Conservation (phyloP, 257 asterid species). For the Solanum infundibuliforme region DNA sequence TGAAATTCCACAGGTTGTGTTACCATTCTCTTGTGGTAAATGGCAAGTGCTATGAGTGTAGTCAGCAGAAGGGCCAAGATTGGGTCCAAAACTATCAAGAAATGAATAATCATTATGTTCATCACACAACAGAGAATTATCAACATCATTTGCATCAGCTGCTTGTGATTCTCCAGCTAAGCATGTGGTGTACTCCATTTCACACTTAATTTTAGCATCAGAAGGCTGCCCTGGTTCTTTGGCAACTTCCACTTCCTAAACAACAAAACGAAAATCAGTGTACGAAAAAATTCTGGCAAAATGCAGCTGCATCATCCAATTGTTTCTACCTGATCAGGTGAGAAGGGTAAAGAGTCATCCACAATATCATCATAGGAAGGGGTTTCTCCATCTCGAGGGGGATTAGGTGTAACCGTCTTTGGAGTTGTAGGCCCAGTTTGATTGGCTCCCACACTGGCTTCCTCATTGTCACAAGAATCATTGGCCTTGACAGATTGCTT, state of each 20-base stretch:
- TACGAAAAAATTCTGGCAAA: neutral
- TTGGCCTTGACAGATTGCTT: conserved; percentile 31
- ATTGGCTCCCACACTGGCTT: conserved; percentile 22
- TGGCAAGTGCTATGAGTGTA: conserved; percentile 3
- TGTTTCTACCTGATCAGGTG: conserved; percentile 38
- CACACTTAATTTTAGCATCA: conserved; percentile 26
- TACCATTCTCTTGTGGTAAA: conserved; percentile 12
- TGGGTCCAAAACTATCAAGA: conserved; percentile 6
- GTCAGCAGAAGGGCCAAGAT: conserved; percentile 14
- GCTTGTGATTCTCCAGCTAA: conserved; percentile 33
- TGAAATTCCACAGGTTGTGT: conserved; percentile 22
- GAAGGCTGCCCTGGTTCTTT: conserved; percentile 12
- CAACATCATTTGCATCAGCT: conserved; percentile 7
- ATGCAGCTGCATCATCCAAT: neutral
- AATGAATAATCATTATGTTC: conserved; percentile 16
- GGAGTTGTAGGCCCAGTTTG: conserved; percentile 66
- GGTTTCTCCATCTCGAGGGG: conserved; percentile 42
- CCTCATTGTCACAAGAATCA: conserved; percentile 21
- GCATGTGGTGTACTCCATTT: conserved; percentile 16
- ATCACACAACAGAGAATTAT: conserved; percentile 30
- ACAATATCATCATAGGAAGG: conserved; percentile 32
- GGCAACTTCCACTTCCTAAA: conserved; percentile 29
- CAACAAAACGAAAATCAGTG: neutral
- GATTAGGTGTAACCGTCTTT: conserved; percentile 42
- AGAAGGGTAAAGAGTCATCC: conserved; percentile 8